Evolutionary conservation across 129 eudicot genomes (phyloP).

Genomic region (Pseudognaphalium luteoalbum): DNA sequence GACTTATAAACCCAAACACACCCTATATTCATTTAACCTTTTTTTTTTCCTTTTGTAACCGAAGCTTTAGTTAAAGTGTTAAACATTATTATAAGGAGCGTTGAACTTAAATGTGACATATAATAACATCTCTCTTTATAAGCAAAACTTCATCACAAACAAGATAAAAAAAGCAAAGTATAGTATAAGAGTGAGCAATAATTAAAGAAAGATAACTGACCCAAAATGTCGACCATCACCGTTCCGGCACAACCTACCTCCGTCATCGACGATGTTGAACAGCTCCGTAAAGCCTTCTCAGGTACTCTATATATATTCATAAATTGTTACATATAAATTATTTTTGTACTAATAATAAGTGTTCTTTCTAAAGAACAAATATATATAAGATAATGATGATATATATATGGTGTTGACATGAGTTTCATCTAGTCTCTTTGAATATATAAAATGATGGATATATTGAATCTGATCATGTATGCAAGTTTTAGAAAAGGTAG

Average conservation of each 20-base stretch:
- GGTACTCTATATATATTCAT: conserved; percentile 23
- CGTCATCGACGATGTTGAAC: conserved; percentile 69
- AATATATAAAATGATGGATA: too few relatives aligned
- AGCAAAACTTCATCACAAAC: neutral
- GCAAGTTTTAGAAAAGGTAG: too few relatives aligned
- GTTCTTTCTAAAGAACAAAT: too few relatives aligned
- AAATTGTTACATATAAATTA: too few relatives aligned
- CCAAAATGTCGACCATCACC: conserved; percentile 59
- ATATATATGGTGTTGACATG: neutral
- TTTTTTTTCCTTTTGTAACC: neutral
- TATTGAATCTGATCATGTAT: too few relatives aligned
- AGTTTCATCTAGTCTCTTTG: too few relatives aligned
- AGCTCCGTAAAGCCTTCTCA: conserved; percentile 77
- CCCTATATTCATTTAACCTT: too few relatives aligned
- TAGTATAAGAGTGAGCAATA: neutral
- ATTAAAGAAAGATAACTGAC: neutral
- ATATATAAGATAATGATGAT: too few relatives aligned
- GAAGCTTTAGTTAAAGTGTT: neutral
- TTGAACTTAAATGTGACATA: conserved; percentile 2
- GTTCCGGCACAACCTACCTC: conserved; percentile 58
- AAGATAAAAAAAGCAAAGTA: neutral
- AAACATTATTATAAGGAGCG: neutral
- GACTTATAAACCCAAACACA: too few relatives aligned
- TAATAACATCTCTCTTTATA: conserved; percentile 16
- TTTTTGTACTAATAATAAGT: too few relatives aligned